Base-by-base conservation (phyloP, 78 protist species). In the Diacronema lutheri region DNA sequence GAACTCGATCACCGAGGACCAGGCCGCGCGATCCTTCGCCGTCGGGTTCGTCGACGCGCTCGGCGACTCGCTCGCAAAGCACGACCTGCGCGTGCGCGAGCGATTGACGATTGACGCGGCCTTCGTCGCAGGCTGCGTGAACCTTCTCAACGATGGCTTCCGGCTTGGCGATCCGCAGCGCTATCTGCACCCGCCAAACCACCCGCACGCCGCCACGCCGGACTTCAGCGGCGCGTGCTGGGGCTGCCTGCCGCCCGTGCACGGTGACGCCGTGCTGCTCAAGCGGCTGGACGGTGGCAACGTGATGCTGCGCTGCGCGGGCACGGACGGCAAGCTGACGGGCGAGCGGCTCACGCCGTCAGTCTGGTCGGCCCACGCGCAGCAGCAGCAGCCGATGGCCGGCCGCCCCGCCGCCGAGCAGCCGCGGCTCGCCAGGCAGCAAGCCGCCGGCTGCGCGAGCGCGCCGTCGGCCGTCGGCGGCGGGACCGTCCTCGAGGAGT, bases 1-100 rank as follows among this genome's bases (percentile, higher is more conserved):
- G 73, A 7, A 7, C 46, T 33, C 73, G 31, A 65, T 65, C 73
- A 65, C 73, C 23, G 73, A 65, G 73, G 73, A 65, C 19, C 31
- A 12, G 13, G 73, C 73, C 29, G 73, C 73, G 73, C 73, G 73
- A 40, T 40, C 73, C 26, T 65, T 65, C 73, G 73, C 73, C 41
- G 9, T 33, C 37, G 73, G 73, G 21, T 65, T 65, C 44, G 12
- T 23, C 73, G 73, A 65, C 73, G 73, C 73, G 41, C 21, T 65
- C 31, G 73, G 73, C 37, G 73, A 1, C 41, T 35, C 4, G 44
- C 12, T 65, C 41, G 1, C 0, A 40, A 35, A 3, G 50, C 50
- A 44, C 50, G 50, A 44, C 16, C 50, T 44, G 50, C 50, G 50
- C 50, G 50, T 7, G 50, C 50, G 44, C 29, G 73, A 35, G 73